These are phyloP conservation scores for Termitomyces sp. DNA, from an alignment of 768 basidiomycete genomes.

Conservation along the genomic window DNA sequence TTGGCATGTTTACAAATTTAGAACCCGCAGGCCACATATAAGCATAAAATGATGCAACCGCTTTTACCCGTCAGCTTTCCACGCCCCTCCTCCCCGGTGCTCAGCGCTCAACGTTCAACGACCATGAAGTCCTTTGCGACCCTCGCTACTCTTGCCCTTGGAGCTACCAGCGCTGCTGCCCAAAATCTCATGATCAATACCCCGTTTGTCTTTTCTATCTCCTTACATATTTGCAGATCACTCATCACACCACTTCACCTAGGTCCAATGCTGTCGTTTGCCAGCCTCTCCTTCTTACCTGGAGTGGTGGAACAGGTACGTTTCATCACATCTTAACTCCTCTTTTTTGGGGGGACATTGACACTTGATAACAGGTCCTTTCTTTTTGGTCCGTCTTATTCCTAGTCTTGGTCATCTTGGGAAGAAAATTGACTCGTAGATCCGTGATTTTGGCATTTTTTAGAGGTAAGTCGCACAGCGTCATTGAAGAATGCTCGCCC, in stretches of 20 bases:
- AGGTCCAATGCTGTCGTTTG: slow-evolving; percentile 54
- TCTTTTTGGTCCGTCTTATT: slow-evolving; percentile 51
- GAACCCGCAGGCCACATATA: slow-evolving; percentile 12
- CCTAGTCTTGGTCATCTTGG: background rate
- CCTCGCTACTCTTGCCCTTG: slow-evolving; percentile 36
- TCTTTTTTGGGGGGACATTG: slow-evolving; percentile 2
- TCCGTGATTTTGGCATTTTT: background rate
- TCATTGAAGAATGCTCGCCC: background rate
- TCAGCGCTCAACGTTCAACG: slow-evolving; percentile 5
- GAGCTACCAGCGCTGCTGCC: slow-evolving; percentile 40
- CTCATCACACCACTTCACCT: slow-evolving; percentile 8
- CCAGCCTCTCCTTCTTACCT: slow-evolving; percentile 50
- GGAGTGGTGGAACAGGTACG: slow-evolving; percentile 57
- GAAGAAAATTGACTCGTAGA: slow-evolving; percentile 3
- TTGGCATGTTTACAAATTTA: slow-evolving; percentile 23
- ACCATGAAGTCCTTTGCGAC: slow-evolving; percentile 50
- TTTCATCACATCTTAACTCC: slow-evolving; percentile 4
- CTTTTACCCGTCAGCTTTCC: slow-evolving; percentile 21
- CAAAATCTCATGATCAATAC: slow-evolving; percentile 53
- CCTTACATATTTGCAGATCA: background rate
- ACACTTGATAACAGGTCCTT: slow-evolving; percentile 45
- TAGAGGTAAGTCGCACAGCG: slow-evolving; percentile 34
- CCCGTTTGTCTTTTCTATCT: slow-evolving; percentile 48
- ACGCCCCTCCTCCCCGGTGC: slow-evolving; percentile 21
- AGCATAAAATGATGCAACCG: slow-evolving; percentile 19